phyloP scores from a whole-genome alignment of 139 green algal genomes.

The Chlorella vulgaris region DNA sequence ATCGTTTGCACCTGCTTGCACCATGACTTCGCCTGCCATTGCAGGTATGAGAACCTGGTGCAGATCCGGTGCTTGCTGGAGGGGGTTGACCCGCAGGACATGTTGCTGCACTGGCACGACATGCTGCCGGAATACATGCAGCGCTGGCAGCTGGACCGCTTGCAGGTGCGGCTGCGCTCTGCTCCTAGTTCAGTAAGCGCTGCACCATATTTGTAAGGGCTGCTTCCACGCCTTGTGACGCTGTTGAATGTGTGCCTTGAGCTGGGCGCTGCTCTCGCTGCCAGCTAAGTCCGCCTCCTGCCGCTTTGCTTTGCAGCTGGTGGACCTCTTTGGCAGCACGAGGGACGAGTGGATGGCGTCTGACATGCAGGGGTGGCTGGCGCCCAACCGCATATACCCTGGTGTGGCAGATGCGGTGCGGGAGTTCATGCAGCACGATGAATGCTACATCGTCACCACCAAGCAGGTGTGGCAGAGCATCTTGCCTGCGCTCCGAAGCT shows the following conservation, averaged over 20 bases:
- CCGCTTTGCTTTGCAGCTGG: constrained; percentile 83
- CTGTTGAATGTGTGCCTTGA: too few relatives aligned
- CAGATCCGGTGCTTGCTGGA: constrained; percentile 90
- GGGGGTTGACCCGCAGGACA: constrained; percentile 71
- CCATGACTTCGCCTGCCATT: not conserved
- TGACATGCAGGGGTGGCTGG: constrained; percentile 92
- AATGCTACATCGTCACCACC: constrained; percentile 98
- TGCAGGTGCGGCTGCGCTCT: constrained; percentile 47
- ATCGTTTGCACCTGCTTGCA: not conserved
- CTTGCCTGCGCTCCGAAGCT: not conserved
- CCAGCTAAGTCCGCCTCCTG: too few relatives aligned
- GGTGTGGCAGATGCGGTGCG: constrained; percentile 77
- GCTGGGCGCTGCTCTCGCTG: too few relatives aligned
- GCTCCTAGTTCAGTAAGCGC: not conserved
- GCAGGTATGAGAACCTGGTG: constrained; percentile 97
- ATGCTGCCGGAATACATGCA: constrained; percentile 78
- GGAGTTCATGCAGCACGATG: constrained; percentile 52
- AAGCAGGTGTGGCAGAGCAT: constrained; percentile 94
- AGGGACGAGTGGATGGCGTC: constrained; percentile 92
- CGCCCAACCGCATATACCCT: constrained; percentile 92
- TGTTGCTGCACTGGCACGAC: constrained; percentile 78
- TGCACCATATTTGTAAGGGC: not conserved
- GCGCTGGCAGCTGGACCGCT: constrained; percentile 73
- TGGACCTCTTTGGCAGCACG: constrained; percentile 89
- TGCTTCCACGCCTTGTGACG: too few relatives aligned